Base-by-base conservation (phyloP, 805 yeast genomes). In the Nakazawaea molendinolei region DNA sequence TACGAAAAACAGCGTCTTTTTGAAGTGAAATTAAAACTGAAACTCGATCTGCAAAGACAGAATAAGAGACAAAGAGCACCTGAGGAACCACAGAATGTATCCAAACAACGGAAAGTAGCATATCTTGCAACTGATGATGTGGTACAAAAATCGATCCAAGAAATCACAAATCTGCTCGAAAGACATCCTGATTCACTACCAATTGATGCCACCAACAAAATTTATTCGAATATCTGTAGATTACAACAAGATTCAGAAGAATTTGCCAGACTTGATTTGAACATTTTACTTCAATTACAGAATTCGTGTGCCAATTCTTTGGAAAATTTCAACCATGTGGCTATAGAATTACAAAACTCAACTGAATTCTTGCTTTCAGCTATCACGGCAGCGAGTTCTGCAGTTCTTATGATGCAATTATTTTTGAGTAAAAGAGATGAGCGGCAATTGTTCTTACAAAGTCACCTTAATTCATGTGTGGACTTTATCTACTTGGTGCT, bases 391-490 rank as follows among this genome's bases (percentile, higher is more conserved):
- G 45, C 59, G 17, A 22, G 44, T 25, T 63, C 73, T 1, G 51
- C 65, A 2, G 51, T 58, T 3, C 42, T 67, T 4, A 51, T 72
- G 4, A 51, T 76, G 31, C 44, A 53, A 3, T 54, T 71, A 2
- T 59, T 76, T 36, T 61, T 63, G 20, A 47, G 70, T 12, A 55
- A 58, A 23, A 47, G 63, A 28, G 41, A 49, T 2, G 76, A 73
- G 34, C 68, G 67, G 40, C 56, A 53, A 26, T 46, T 79, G 3
- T 65, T 66, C 37, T 43, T 69, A 18, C 79, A 74, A 25, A 60
- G 58, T 5, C 67, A 65, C 44, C 43, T 76, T 12, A 45, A 48
- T 3, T 55, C 63, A 3, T 61, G 70, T 0, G 45, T 74, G 1
- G 58, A 62, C 0, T 65, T 69, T 35, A 39, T 73, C 5, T 53